phyloP scores from a whole-genome alignment of 2,329 filamentous ascomycete species.

The Paraconiothyrium brasiliense region DNA sequence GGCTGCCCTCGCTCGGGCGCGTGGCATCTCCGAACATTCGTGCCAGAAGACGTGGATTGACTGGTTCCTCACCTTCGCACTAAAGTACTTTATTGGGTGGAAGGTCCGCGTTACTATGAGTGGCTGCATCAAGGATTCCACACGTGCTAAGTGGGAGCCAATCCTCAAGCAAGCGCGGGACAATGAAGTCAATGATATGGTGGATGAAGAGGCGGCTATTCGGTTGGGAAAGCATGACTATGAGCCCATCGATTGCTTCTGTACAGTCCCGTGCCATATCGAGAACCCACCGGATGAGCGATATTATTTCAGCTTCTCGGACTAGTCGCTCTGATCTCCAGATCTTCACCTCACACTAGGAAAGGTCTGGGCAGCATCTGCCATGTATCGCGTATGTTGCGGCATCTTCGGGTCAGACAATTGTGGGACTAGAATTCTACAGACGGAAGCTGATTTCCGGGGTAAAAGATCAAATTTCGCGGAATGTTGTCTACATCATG shows the following conservation, averaged over 20 bases:
- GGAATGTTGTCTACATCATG: background rate
- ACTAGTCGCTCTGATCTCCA: background rate
- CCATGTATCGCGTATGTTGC: background rate
- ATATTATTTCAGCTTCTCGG: background rate
- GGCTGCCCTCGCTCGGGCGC: background rate
- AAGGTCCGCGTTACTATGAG: constrained; percentile 15
- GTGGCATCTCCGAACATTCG: constrained; percentile 12
- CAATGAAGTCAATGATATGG: background rate
- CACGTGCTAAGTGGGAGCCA: constrained; percentile 20
- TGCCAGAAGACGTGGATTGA: constrained; percentile 31
- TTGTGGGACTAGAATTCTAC: no score
- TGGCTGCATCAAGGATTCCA: constrained; percentile 27
- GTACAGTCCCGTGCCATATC: constrained; percentile 18
- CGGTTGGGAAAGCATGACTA: constrained; percentile 5
- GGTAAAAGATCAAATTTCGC: no score
- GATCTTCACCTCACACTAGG: background rate
- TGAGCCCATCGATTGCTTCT: constrained; percentile 15
- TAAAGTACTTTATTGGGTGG: constrained; percentile 1
- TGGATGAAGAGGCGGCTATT: background rate
- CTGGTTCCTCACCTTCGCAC: constrained; percentile 22
- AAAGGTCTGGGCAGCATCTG: background rate
- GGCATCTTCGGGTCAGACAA: no score
- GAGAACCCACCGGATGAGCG: background rate
- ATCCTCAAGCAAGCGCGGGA: constrained; percentile 12
- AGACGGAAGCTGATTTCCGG: no score